Percentiles rank a stretch among this genome's conserved stretches.
phyloP scores from a whole-genome alignment of 2,329 filamentous ascomycete genomes.

The Cercospora sp. region DNA sequence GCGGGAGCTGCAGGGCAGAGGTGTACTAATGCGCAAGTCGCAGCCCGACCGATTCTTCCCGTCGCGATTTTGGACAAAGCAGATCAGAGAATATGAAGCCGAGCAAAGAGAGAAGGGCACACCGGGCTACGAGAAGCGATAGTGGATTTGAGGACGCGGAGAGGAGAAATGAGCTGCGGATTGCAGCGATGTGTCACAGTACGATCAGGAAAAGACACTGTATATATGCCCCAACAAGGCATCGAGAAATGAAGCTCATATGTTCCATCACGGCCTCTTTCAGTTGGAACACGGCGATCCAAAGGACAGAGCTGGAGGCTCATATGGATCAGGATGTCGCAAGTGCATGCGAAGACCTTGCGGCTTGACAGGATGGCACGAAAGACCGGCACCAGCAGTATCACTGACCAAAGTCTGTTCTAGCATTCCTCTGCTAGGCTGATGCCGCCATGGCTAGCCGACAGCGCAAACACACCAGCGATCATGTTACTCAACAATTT shows the following conservation, averaged over 20 bases:
- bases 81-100: slow-evolving; percentile 69
- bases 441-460: too few relatives aligned
- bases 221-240: slow-evolving; percentile 14
- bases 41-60: slow-evolving; percentile 72
- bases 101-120: slow-evolving; percentile 26
- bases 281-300: too few relatives aligned
- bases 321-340: too few relatives aligned
- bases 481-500: neutral
- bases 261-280: neutral
- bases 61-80: slow-evolving; percentile 76
- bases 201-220: slow-evolving; percentile 3
- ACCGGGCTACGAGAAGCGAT: slow-evolving; percentile 19
- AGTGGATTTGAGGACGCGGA: neutral
- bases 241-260: slow-evolving; percentile 15
- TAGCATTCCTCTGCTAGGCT: too few relatives aligned
- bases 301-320: neutral
- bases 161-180: neutral
- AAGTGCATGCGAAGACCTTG: too few relatives aligned
- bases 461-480: too few relatives aligned
- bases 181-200: neutral
- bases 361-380: too few relatives aligned
- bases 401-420: too few relatives aligned
- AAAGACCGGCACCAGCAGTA: too few relatives aligned
- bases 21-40: slow-evolving; percentile 18
- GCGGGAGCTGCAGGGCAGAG: neutral